Evolutionary conservation across 1,284 basidiomycete species (phyloP), one percentile per base, ranked within the genome.

Genomic region (Ceratobasidium sp.): DNA sequence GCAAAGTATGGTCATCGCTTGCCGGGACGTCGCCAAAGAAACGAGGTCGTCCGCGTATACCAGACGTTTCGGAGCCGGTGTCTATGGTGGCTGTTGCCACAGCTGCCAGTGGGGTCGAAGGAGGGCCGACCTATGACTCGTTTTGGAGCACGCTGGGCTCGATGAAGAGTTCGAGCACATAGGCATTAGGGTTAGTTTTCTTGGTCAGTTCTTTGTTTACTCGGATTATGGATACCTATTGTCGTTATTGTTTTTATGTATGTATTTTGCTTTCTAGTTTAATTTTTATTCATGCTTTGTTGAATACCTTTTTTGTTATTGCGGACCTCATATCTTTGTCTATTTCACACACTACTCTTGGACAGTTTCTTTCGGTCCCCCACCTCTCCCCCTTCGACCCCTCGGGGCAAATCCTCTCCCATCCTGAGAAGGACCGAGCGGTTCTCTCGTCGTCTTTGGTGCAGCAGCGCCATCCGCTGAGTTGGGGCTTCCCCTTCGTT

Each of bases 31-130:
- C 69, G 24, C 69, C 69, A 13, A 72, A 62, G 69, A 72, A 72
- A 24, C 69, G 69, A 6, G 69, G 69, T 11, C 43, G 69, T 34
- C 69, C 69, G 14, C 69, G 69, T 24, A 61, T 72, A 48, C 69
- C 58, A 1, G 69, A 62, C 13, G 22, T 29, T 29, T 22, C 48
- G 2, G 54, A 39, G 14, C 43, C 41, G 6, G 46, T 13, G n/a
- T 27, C 69, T 46, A 39, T n/a, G 48, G 41, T 14, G 13, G 13
- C 43, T 19, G 16, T 14, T 1, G 43, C 43, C n/a, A n/a, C 19
- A 11, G 27, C 19, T 46, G 54, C n/a, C 11, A 22, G 2, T 11
- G 69, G 41, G 13, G 43, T 37, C 14, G 29, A 46, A 8, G 69
- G 69, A 9, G 29, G 54, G 19, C 61, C 61, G 58, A 72, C 69